Conservation (phyloP, 805 yeast species). For the Nakazawaea laoshanensis region DNA sequence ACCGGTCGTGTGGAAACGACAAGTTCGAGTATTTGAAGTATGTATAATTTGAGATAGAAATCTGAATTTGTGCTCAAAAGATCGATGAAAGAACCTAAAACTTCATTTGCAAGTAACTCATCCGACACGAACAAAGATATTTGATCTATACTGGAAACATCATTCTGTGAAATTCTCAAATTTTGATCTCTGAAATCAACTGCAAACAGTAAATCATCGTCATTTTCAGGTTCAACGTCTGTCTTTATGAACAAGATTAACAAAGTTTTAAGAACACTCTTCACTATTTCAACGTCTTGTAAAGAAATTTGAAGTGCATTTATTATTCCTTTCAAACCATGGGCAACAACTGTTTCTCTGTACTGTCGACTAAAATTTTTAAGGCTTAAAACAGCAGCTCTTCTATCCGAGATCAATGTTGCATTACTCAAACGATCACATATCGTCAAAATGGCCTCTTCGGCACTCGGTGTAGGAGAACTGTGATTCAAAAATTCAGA, state of each 20-base stretch:
- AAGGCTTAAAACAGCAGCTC: constrained; percentile 85
- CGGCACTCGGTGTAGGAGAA: constrained; percentile 38
- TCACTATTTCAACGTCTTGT: constrained; percentile 59
- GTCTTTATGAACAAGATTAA: constrained; percentile 68
- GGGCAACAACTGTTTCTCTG: constrained; percentile 84
- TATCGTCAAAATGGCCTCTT: constrained; percentile 79
- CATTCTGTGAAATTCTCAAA: constrained; percentile 57
- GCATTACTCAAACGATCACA: constrained; percentile 86
- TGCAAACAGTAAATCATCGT: constrained; percentile 55
- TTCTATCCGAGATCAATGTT: constrained; percentile 70
- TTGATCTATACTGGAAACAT: constrained; percentile 53
- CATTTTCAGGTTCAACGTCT: constrained; percentile 24
- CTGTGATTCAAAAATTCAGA: constrained; percentile 25
- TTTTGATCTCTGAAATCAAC: constrained; percentile 36
- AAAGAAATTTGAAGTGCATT: constrained; percentile 54
- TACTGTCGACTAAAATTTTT: constrained; percentile 85
- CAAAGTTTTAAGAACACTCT: constrained; percentile 79
- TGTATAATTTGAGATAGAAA: constrained; percentile 72
- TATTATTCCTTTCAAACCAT: constrained; percentile 71
- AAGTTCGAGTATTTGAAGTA: constrained; percentile 80
- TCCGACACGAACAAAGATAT: constrained; percentile 94
- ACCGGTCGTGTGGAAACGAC: constrained; percentile 67
- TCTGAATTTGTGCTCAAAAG: constrained; percentile 40
- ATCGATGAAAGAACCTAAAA: constrained; percentile 39
- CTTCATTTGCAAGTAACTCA: constrained; percentile 64